A percentile compares a stretch with the other conserved stretches of the same genome.
Evolutionary conservation across 805 yeast genomes (phyloP).

Genomic region (Barnettozyma sp.): DNA sequence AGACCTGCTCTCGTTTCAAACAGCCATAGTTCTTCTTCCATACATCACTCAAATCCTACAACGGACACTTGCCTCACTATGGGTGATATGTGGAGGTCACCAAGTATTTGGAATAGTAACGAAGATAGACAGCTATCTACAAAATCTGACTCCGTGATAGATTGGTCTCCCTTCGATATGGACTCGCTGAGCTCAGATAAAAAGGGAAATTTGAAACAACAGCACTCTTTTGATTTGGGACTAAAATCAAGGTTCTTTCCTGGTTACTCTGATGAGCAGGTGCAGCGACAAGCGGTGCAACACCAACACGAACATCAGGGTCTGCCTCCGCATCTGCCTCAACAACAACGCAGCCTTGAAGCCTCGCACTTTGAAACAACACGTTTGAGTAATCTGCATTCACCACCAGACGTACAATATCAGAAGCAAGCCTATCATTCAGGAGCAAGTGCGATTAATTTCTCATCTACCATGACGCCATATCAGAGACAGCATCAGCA

Average conservation of each 20-base stretch:
- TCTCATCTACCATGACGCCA: not conserved
- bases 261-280: slow-evolving; percentile 7
- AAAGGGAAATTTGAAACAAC: slow-evolving; percentile 5
- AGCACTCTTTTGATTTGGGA: slow-evolving; percentile 8
- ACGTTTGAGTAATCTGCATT: no score
- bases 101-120: slow-evolving; percentile 20
- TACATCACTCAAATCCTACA: not conserved
- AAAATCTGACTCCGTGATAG: slow-evolving; percentile 23
- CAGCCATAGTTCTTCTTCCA: not conserved
- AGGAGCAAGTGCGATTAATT: not conserved
- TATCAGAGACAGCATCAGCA: slow-evolving; percentile 1
- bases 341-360: slow-evolving; percentile 1
- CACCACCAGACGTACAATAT: no score
- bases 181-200: slow-evolving; percentile 19
- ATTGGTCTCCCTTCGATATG: slow-evolving; percentile 24
- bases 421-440: no score
- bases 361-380: no score
- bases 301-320: not conserved
- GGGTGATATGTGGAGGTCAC: slow-evolving; percentile 17
- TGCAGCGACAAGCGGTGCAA: not conserved
- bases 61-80: not conserved
- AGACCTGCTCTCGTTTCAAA: slow-evolving; percentile 3
- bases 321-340: not conserved
- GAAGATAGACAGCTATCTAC: slow-evolving; percentile 23
- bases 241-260: slow-evolving; percentile 25